Evolutionary conservation across 805 yeast genomes (phyloP), one percentile per base, ranked within the genome.

Genomic region (Saturnispora serradocipensis): DNA sequence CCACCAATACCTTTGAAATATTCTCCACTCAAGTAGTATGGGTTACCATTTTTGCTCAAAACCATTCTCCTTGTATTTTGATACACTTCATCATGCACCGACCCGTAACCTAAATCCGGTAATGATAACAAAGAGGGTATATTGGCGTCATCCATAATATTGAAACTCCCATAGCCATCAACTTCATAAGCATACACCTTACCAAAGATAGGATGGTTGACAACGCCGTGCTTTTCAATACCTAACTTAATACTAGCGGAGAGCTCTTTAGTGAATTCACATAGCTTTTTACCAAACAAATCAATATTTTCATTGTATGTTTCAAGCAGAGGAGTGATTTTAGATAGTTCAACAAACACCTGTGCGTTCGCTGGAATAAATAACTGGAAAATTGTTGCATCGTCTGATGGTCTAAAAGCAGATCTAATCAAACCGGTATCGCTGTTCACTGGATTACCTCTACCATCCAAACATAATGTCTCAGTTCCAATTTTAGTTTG

Each of bases 101-200:
- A 65, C 7, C 80, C 58, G 62, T 77, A 85, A 0, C 95, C 95
- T 61, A 86, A 66, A 56, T 86, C 90, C 0, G 96, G 96, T 32
- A 89, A 71, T 1, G 96, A 78, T 40, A 88, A 69, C 34, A 87
- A 65, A 1, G 95, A 86, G 1, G 97, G 97, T 16, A 88, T 72
- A 61, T 89, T 89, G 22, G 96, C 96, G 66, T 88, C 97, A 65
- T 88, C 96, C 95, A 88, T 88, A 56, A 82, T 72, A 24, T 78
- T 69, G 0, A 74, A 56, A 27, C 93, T 74, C 2, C 95, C 95
- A 62, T 76, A 88, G 0, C 96, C 96, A 64, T 89, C 97, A 18
- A 88, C 82, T 64, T 88, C 97, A 60, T 82, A 88, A 0, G 97
- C 96, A 59, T 79, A 86, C 5, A 88, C 96, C 54, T 75, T 72